Percentiles rank a stretch among this genome's conserved stretches.
phyloP scores from a whole-genome alignment of 305 asterid species.

The Coffea humblotiana region DNA sequence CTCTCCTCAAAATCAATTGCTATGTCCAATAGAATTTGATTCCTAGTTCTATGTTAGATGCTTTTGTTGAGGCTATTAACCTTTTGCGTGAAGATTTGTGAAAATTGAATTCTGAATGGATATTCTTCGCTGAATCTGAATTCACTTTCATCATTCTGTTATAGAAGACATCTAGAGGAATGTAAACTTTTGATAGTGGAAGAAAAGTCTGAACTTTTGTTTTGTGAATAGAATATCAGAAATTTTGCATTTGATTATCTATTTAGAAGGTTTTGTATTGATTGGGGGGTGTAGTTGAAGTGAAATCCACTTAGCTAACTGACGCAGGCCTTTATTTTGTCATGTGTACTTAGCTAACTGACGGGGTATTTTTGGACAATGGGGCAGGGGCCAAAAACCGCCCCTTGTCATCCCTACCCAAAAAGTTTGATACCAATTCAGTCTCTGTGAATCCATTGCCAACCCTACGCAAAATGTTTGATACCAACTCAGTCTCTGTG shows the following conservation, averaged over 20 bases:
- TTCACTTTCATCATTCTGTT: neutral
- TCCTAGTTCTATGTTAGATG: neutral
- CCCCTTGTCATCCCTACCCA: no score
- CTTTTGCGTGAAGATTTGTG: neutral
- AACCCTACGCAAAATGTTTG: no score
- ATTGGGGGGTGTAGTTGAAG: neutral
- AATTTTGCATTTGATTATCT: neutral
- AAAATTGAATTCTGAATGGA: neutral
- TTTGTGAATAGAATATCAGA: neutral
- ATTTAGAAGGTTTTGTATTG: neutral
- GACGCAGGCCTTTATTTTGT: no score
- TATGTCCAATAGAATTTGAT: neutral
- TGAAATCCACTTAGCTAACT: neutral
- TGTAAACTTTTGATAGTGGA: neutral
- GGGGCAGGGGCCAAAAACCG: no score
- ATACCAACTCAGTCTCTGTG: no score
- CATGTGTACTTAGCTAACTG: no score
- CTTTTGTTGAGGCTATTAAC: neutral
- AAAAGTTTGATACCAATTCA: no score
- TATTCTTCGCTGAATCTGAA: neutral
- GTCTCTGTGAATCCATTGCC: no score
- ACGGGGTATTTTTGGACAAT: no score
- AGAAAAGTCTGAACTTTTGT: neutral
- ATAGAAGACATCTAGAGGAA: neutral
- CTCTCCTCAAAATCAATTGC: neutral